Conservation (phyloP, 129 eudicot genomes). For the Pittosporum tobira region DNA sequence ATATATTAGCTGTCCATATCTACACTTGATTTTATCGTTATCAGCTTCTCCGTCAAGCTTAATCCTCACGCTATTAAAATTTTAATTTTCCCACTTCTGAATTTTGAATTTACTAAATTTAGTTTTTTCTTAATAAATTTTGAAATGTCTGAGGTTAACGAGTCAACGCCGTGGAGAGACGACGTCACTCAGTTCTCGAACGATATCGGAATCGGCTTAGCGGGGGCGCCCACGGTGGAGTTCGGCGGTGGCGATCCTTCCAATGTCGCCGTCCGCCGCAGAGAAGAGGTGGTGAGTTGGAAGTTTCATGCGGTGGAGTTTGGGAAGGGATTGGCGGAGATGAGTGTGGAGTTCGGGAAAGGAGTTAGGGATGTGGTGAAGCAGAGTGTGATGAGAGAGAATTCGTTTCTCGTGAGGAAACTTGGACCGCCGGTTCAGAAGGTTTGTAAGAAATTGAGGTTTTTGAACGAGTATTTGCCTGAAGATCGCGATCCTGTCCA, state of each 20-base stretch:
- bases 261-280: constrained; percentile 9
- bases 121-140: not conserved
- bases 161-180: constrained; percentile 20
- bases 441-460: constrained; percentile 35
- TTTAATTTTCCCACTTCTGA: not conserved
- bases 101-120: no score
- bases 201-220: constrained; percentile 6
- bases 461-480: constrained; percentile 65
- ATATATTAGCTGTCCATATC: not conserved
- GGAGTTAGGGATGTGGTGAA: constrained; percentile 79
- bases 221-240: constrained; percentile 11
- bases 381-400: constrained; percentile 69
- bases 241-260: constrained; percentile 9
- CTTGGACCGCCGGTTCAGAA: constrained; percentile 40
- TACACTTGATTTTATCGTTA: constrained; percentile 8
- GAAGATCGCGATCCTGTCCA: constrained; percentile 90
- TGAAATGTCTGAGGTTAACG: constrained; percentile 48
- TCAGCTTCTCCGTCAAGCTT: constrained; percentile 4
- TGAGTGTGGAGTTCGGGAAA: constrained; percentile 80
- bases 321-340: constrained; percentile 79
- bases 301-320: constrained; percentile 72
- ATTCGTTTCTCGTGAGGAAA: constrained; percentile 51
- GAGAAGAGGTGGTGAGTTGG: constrained; percentile 31
- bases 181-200: constrained; percentile 4
- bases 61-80: constrained; percentile 14